Conservation (phyloP, 305 asterid genomes). For the Solanum hybrid region DNA sequence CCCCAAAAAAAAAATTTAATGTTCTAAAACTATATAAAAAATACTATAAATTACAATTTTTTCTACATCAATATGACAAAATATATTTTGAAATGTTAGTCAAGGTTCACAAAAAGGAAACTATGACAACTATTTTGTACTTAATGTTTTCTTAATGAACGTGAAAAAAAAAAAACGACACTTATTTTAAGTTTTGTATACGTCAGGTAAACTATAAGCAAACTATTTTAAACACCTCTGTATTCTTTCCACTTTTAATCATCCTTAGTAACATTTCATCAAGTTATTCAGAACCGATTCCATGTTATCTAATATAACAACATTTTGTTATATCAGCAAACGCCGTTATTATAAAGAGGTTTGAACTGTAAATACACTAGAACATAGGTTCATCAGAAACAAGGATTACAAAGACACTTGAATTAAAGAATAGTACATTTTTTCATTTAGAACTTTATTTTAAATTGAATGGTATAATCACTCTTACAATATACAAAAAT, state of each 20-base stretch:
- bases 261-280: background rate
- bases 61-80: too few relatives aligned
- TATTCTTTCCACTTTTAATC: background rate
- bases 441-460: background rate
- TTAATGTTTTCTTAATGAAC: too few relatives aligned
- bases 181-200: background rate
- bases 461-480: background rate
- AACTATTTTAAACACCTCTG: background rate
- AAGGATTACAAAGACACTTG: background rate
- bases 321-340: background rate
- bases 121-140: background rate
- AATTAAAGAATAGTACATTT: background rate
- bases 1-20: too few relatives aligned
- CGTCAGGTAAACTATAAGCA: background rate
- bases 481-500: background rate
- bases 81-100: background rate
- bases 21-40: too few relatives aligned
- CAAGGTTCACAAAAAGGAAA: background rate
- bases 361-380: background rate
- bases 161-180: background rate
- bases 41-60: too few relatives aligned
- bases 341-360: background rate
- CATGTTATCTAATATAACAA: background rate
- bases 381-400: background rate
- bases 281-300: background rate